These are phyloP conservation scores for Hyaloscypha bicolor DNA, from an alignment of 495 filamentous ascomycete genomes.

Conservation along the genomic window DNA sequence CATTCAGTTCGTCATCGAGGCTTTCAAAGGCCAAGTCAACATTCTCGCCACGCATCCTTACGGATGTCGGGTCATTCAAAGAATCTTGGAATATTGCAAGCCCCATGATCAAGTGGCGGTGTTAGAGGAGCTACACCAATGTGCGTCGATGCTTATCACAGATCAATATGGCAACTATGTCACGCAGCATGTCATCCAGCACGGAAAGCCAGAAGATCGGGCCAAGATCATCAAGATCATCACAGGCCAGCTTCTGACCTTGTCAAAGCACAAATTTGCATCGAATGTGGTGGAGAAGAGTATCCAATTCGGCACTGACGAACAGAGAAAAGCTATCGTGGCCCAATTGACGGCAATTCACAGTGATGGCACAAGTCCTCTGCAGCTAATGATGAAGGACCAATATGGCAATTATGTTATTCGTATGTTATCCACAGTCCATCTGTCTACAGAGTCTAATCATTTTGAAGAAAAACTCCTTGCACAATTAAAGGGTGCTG, in stretches of 20 bases:
- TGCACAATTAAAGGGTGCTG: constrained; percentile 63
- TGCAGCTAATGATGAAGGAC: constrained; percentile 82
- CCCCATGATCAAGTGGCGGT: constrained; percentile 69
- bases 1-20: constrained; percentile 86
- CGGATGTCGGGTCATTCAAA: constrained; percentile 91
- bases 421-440: constrained; percentile 61
- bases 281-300: constrained; percentile 98
- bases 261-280: constrained; percentile 95
- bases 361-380: constrained; percentile 64
- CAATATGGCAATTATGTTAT: constrained; percentile 97
- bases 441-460: constrained; percentile 2
- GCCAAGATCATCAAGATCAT: constrained; percentile 73
- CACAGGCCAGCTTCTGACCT: constrained; percentile 66
- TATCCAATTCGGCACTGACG: constrained; percentile 69
- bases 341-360: constrained; percentile 59
- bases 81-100: constrained; percentile 86
- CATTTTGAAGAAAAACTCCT: constrained; percentile 72
- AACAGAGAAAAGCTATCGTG: constrained; percentile 74
- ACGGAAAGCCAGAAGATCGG: constrained; percentile 77
- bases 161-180: constrained; percentile 98
- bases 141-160: constrained; percentile 70
- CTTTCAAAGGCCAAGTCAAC: constrained; percentile 80
- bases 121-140: constrained; percentile 76
- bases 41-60: constrained; percentile 79
- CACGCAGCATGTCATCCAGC: constrained; percentile 87